These are phyloP conservation scores for Amanita pallidorosea DNA, from an alignment of 768 basidiomycete species.

Conservation along the genomic window DNA sequence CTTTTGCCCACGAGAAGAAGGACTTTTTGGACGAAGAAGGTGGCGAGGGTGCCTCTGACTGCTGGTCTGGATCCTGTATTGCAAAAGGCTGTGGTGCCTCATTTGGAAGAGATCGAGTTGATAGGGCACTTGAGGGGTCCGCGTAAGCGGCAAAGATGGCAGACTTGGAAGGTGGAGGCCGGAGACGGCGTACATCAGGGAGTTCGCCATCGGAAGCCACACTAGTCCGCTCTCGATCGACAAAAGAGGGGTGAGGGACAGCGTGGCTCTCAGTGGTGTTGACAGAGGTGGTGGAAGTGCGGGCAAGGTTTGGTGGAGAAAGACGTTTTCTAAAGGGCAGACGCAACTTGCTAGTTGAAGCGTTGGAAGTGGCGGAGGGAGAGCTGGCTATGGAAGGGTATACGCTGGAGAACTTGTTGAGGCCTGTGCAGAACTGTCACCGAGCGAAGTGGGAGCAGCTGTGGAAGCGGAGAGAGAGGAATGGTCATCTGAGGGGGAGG, in stretches of 20 bases:
- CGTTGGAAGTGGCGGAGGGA: conserved; percentile 12
- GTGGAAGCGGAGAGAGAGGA: background rate
- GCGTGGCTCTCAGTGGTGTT: conserved; percentile 1
- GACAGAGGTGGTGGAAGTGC: background rate
- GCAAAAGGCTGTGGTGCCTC: conserved; percentile 19
- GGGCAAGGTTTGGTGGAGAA: background rate
- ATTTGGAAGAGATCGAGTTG: conserved; percentile 55
- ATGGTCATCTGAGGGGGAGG: background rate
- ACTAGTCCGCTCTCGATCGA: conserved; percentile 18
- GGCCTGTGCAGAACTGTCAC: background rate
- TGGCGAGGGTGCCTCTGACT: conserved; percentile 3
- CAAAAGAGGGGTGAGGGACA: conserved; percentile 18
- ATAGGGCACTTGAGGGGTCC: conserved; percentile 39
- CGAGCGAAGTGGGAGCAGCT: background rate
- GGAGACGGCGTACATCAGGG: conserved; percentile 27
- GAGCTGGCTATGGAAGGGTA: conserved; percentile 14
- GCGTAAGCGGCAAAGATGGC: conserved; percentile 52
- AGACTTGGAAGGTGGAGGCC: conserved; percentile 53
- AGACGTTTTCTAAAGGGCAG: conserved; percentile 24
- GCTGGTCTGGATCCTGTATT: conserved; percentile 15
- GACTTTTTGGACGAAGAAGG: conserved; percentile 15
- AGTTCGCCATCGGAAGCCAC: conserved; percentile 34
- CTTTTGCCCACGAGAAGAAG: conserved; percentile 22
- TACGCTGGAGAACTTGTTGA: conserved; percentile 10
- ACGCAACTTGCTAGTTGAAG: conserved; percentile 21